Conservation (phyloP, 2,329 filamentous ascomycete species). For the Acephala macrosclerotiorum region DNA sequence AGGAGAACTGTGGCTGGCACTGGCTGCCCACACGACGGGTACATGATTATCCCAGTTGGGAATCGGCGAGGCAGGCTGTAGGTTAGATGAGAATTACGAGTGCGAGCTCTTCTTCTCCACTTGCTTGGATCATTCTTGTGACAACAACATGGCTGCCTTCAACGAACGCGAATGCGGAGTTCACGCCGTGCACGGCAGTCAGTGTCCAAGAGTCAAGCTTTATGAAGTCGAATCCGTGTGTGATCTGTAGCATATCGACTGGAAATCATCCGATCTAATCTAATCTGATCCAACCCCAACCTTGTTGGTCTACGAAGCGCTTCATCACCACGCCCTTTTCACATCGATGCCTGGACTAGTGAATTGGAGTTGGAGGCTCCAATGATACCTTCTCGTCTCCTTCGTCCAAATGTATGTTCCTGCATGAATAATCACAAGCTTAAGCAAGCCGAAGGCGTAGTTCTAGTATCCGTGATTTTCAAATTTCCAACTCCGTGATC, state of each 20-base stretch:
- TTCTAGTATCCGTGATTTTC: not conserved
- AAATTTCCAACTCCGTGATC: not conserved
- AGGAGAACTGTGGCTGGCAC: too few relatives aligned
- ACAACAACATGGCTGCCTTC: not conserved
- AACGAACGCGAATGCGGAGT: not conserved
- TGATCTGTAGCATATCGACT: not conserved
- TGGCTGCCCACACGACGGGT: too few relatives aligned
- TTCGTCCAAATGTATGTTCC: not conserved
- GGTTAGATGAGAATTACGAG: not conserved
- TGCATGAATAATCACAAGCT: not conserved
- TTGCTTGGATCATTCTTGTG: not conserved
- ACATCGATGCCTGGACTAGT: not conserved
- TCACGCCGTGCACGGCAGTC: not conserved
- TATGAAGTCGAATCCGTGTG: too few relatives aligned
- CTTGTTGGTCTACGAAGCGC: conserved; percentile 4
- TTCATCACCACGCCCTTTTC: not conserved
- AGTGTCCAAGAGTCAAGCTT: too few relatives aligned
- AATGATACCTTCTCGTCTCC: not conserved
- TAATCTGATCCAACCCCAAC: not conserved
- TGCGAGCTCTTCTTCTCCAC: not conserved
- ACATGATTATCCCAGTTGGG: not conserved
- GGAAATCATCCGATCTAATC: not conserved
- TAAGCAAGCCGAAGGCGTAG: conserved; percentile 2
- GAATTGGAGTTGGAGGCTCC: not conserved
- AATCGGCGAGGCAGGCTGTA: conserved; percentile 5